These are phyloP conservation scores for Candida ulmi DNA, from an alignment of 805 yeast species.

Conservation along the genomic window DNA sequence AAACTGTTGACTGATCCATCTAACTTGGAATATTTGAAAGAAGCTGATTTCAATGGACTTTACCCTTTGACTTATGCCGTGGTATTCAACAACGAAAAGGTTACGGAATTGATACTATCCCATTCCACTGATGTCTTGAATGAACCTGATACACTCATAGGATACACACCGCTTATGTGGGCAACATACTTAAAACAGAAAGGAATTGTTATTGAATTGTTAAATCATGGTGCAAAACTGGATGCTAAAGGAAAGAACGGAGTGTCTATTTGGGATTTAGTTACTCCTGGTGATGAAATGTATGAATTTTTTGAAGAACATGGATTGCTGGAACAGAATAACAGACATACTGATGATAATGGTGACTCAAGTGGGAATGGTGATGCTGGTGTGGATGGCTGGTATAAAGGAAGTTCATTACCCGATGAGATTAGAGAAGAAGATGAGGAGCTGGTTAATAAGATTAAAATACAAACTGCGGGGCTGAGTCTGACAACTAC, in stretches of 20 bases:
- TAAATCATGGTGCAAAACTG: constrained; percentile 60
- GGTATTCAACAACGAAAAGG: constrained; percentile 42
- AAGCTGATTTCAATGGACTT: constrained; percentile 35
- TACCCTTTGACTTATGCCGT: constrained; percentile 49
- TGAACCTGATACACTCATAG: constrained; percentile 40
- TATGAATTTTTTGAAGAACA: constrained; percentile 55
- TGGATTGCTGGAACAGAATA: constrained; percentile 26
- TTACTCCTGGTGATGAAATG: constrained; percentile 51
- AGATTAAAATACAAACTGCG: constrained; percentile 36
- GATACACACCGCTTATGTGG: constrained; percentile 81
- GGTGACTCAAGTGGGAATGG: not conserved
- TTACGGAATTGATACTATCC: constrained; percentile 41
- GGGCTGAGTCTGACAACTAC: constrained; percentile 24
- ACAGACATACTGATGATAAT: not conserved
- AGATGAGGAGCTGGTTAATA: constrained; percentile 27
- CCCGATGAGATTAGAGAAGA: constrained; percentile 12
- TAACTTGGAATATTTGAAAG: constrained; percentile 20
- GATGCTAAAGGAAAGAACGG: constrained; percentile 36
- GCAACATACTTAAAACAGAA: constrained; percentile 61
- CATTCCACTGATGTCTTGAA: constrained; percentile 43
- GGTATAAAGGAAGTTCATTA: constrained; percentile 11
- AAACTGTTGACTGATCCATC: constrained; percentile 23
- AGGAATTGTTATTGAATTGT: constrained; percentile 47
- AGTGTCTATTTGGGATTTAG: constrained; percentile 48
- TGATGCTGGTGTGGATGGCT: constrained; percentile 6